A percentile compares a stretch with the other conserved stretches of the same genome.
phyloP scores from a whole-genome alignment of 2,329 filamentous ascomycete genomes.

The Aspergillus sp. region DNA sequence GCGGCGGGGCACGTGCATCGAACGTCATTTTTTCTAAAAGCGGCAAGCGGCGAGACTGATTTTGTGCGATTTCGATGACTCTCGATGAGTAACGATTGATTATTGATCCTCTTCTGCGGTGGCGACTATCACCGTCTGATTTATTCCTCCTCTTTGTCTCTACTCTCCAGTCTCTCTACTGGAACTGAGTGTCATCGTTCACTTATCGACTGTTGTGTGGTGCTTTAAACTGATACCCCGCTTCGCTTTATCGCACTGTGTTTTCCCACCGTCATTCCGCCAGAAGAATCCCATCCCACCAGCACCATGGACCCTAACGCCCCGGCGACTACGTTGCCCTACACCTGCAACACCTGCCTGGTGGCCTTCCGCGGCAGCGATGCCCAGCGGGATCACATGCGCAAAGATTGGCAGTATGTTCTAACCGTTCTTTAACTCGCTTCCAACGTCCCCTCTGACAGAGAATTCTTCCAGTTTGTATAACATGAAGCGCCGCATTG shows the following conservation, averaged over 20 bases:
- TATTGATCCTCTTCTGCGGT: conserved; percentile 12
- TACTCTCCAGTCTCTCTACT: not conserved
- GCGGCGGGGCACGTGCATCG: conserved; percentile 5
- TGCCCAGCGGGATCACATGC: conserved; percentile 92
- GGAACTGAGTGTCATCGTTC: not conserved
- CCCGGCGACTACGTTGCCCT: conserved; percentile 62
- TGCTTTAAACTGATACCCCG: not conserved
- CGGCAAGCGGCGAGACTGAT: conserved; percentile 13
- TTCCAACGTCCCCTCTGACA: conserved; percentile 3
- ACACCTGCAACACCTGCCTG: conserved; percentile 97
- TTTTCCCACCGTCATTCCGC: not conserved
- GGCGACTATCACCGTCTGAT: conserved; percentile 2
- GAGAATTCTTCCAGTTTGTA: conserved; percentile 63
- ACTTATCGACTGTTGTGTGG: not conserved
- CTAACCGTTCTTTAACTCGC: conserved; percentile 1
- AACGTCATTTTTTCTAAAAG: conserved; percentile 21
- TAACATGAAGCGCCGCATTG: conserved; percentile 92
- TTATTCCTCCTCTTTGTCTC: not conserved
- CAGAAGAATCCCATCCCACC: not conserved
- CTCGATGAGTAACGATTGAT: conserved; percentile 9
- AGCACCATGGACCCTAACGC: conserved; percentile 1
- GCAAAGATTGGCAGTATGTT: conserved; percentile 95
- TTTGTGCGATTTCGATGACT: conserved; percentile 13
- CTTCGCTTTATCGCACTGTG: not conserved
- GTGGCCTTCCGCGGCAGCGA: conserved; percentile 95